Evolutionary conservation across 192 early-diverging fungal genomes (phyloP), one percentile per base, ranked within the genome.

Genomic region (Coemansia sp.): DNA sequence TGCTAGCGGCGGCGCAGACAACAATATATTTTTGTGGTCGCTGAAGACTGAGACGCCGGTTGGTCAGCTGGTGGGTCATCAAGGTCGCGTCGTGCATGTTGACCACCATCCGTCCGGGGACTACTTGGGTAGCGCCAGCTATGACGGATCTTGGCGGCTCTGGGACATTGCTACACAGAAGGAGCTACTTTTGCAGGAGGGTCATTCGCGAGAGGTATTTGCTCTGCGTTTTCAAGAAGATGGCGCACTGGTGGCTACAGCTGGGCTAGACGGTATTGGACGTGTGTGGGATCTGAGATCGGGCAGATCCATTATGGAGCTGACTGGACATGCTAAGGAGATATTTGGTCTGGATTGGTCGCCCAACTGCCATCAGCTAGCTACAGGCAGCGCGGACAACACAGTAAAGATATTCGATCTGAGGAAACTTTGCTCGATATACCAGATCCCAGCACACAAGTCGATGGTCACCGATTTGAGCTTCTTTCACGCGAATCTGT

Each of bases 231-330:
- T 99, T 69, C 97, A 99, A 71, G 72, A 85, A 56, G 97, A 99
- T 73, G 96, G 96, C 8, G 87, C 94, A 8, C 77, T 99, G 34
- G 89, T 91, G 11, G 97, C 94, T 3, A 94, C 94, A 9, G 96
- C 64, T 15, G 97, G 97, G 3, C 74, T 92, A n/a, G 97, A 99
- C 78, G 87, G 92, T n/a, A 85, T 95, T 57, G 96, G 94, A 8
- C 86, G 94, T 37, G 89, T 99, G 1, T 99, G 97, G 97, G 97
- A 99, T 83, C 74, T 96, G 61, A 87, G 97, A 58, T 93, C 93
- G 6, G 97, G 97, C 2, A 84, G 95, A 60, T 92, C 91, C 3
- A 88, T 98, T 5, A 90, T 96, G 86, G 89, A 88, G 33, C 86
- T 98, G 51, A 87, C 94, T 66, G 95, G 96, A 0, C 97, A 99